Evolutionary conservation across 495 filamentous ascomycete genomes (phyloP), one percentile per base, ranked within the genome.

Genomic region (Aspergillus mulundensis): DNA sequence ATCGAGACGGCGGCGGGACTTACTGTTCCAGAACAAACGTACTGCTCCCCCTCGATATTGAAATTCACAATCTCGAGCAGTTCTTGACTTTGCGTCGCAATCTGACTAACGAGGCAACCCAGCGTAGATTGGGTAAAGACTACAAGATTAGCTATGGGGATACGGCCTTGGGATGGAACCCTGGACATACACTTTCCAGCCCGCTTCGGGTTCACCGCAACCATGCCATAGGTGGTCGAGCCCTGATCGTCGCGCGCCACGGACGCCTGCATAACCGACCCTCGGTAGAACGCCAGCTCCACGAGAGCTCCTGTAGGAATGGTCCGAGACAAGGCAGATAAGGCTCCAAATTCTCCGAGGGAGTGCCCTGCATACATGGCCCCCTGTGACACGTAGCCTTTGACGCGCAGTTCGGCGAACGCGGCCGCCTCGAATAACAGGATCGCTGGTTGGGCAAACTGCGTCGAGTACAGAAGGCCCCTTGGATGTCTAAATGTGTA

Each of bases 1-100:
- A n/a, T n/a, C n/a, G n/a, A n/a, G n/a, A n/a, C n/a, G n/a, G n/a
- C n/a, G n/a, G n/a, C n/a, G n/a, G 16, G 16, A 57, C 63, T 36
- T 66, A 71, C 70, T 24, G 63, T 57, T 19, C 75, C 71, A 2
- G 73, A 70, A 60, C 75, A 76, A 24, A 77, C 73, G 61, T 77
- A 77, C 54, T 77, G 75, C 52, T 65, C 57, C 14, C 61, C 59
- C 1, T 61, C 44, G 7, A 76, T 51, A 50, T 77, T 77, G 61
- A 61, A 69, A 44, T 77, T 77, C 8, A 77, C 75, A 41, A 77
- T 69, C 40, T 76, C 73, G 5, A 76, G 61, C 8, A 76, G 48
- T 18, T 55, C 48, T 8, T 48, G 42, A 16, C 62, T 73, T 15
- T 49, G 44, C 5, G 21, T 2, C 15, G 60, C 54, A 23, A 76